Evolutionary conservation across 1,139 yeast species (phyloP).

Genomic region (Saccharomyces pastorianus): DNA sequence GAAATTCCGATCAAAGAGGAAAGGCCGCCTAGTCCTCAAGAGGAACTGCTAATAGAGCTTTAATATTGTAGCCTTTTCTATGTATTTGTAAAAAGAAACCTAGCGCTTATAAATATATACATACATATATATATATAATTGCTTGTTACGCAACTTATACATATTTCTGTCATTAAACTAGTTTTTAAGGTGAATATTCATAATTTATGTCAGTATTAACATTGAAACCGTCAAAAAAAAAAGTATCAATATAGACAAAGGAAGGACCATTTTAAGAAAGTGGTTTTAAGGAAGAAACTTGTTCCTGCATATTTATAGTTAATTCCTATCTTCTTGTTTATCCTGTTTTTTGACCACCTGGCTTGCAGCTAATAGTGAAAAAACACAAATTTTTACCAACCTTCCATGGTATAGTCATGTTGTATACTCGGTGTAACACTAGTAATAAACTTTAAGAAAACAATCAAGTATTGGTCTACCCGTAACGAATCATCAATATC

Average conservation of each 20-base stretch:
- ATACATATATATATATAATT: neutral
- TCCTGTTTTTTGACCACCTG: neutral
- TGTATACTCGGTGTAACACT: slow-evolving; percentile 97
- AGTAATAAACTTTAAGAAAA: slow-evolving; percentile 86
- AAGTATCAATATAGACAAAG: neutral
- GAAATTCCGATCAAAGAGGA: slow-evolving; percentile 7
- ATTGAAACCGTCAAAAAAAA: neutral
- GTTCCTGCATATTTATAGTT: neutral
- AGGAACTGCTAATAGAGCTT: slow-evolving; percentile 32
- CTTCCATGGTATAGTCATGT: slow-evolving; percentile 95
- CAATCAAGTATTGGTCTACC: slow-evolving; percentile 83
- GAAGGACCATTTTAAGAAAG: neutral
- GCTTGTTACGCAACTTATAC: neutral
- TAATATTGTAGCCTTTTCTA: slow-evolving; percentile 7
- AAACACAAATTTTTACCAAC: slow-evolving; percentile 36
- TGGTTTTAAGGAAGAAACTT: neutral
- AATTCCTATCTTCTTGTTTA: neutral
- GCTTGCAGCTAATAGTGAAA: neutral
- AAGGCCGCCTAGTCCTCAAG: slow-evolving; percentile 13
- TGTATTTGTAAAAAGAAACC: neutral
- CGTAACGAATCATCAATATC: slow-evolving; percentile 47
- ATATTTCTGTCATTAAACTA: neutral
- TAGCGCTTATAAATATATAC: neutral
- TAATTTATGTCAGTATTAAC: neutral
- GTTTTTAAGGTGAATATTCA: neutral